Base-by-base conservation (phyloP, 2,329 filamentous ascomycete species). In the Daldinia sp. region DNA sequence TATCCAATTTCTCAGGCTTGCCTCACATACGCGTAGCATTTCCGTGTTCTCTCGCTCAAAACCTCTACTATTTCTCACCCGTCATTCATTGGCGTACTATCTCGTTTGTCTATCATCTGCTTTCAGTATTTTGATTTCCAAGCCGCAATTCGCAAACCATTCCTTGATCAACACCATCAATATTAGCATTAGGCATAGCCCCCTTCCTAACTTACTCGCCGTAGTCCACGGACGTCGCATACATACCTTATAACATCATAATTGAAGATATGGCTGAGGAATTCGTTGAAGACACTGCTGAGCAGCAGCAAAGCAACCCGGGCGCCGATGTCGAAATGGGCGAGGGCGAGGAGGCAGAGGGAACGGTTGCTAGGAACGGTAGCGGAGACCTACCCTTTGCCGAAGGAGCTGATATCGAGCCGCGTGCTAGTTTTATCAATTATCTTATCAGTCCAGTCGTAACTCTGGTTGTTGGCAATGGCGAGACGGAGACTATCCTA, bases 381-480 rank as follows among this genome's bases (percentile, higher is more conserved):
- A 63, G 48, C 15, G 70, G 67, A 39, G 78, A 78, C 27, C 74
- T 80, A 4, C 77, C 77, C 32, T 79, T 80, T 30, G 76, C 78
- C 34, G 77, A 78, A 35, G 76, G 76, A 10, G 73, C 74, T 53
- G 76, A 76, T 11, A 70, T 73, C 1, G 72, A 72, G 13, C 73
- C 78, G 54, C 80, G 81, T 68, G 68, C 73, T 4, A 79, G 77
- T 32, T 89, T 87, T 69, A 76, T 83, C 50, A 83, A 80, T 71
- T 91, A 90, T 70, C 81, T 93, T 19, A 84, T 81, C 66, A 92
- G 89, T 66, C 90, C 91, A 0, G 81, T 92, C 9, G 85, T 93
- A 29, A 87, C 87, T 13, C 77, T 93, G 25, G 73, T 87, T n/a
- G 82, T 93, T 17, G 90, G 90, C 10, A 77, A 78, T 48, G 87